Percentiles rank a stretch among this genome's conserved stretches.
Evolutionary conservation across 108 stramenopile species (phyloP).

Genomic region (Thalassiosira profunda): DNA sequence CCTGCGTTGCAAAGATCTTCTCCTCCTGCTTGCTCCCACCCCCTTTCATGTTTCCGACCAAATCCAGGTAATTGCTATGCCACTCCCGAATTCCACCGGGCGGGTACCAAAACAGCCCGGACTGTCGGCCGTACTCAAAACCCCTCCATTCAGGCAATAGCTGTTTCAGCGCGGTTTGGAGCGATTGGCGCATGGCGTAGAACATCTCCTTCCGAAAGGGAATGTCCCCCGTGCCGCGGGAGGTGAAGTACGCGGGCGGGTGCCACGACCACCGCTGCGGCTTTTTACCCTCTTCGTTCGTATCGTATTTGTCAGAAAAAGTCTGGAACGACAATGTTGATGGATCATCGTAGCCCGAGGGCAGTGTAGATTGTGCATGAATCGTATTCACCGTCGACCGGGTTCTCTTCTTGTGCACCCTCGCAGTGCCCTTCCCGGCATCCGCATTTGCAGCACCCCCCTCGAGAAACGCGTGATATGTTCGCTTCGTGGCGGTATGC

Average conservation of each 20-base stretch:
- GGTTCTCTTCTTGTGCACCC: slow-evolving; percentile 41
- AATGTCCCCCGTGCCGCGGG: slow-evolving; percentile 16
- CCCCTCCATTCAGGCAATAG: not conserved
- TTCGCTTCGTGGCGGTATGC: slow-evolving; percentile 32
- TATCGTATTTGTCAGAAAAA: not conserved
- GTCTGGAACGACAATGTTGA: slow-evolving; percentile 32
- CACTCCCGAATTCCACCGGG: slow-evolving; percentile 46
- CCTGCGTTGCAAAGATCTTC: slow-evolving; percentile 35
- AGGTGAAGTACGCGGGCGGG: slow-evolving; percentile 29
- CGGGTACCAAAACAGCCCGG: slow-evolving; percentile 51
- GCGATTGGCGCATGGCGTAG: slow-evolving; percentile 26
- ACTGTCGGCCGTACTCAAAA: slow-evolving; percentile 28
- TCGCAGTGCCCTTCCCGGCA: not conserved
- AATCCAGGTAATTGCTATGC: slow-evolving; percentile 42
- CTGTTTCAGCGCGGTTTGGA: slow-evolving; percentile 1
- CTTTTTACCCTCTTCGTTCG: not conserved
- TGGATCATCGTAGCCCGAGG: slow-evolving; percentile 19
- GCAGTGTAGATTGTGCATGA: slow-evolving; percentile 10
- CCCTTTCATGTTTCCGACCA: slow-evolving; percentile 11
- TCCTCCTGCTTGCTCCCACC: slow-evolving; percentile 7
- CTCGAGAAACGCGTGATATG: slow-evolving; percentile 27
- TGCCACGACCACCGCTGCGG: slow-evolving; percentile 47
- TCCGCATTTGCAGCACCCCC: not conserved
- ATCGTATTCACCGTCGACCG: slow-evolving; percentile 28
- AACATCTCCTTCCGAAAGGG: slow-evolving; percentile 11